Evolutionary conservation across 257 asterid species (phyloP), one percentile per base, ranked within the genome.

Genomic region (Mitragyna speciosa): DNA sequence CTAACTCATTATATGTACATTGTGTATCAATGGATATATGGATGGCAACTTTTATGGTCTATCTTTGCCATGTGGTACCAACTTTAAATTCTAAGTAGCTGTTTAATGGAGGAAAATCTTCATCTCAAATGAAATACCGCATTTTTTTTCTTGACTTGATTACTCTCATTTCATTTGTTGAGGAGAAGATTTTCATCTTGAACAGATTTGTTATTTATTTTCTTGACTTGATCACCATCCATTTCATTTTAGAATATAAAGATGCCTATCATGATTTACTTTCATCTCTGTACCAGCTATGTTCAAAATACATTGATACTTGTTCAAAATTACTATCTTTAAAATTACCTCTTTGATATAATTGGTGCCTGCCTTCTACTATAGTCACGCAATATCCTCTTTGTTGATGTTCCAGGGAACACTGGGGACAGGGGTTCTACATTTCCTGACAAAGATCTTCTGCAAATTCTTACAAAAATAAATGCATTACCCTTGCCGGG

Each of bases 401-500:
- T 78, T 74, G n/a, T 4, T 72, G 63, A 69, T 52, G 56, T 80
- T 78, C 69, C 73, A 93, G 98, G 94, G 77, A 92, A 84, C 73
- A 69, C 76, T 5, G 89, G 84, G 83, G 89, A 84, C 69, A 86
- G 79, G 81, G 86, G 75, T 70, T 78, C 82, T 84, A 85, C 84
- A 6, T 33, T 83, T 36, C 89, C 96, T 39, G 85, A 86, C 63
- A 91, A 92, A 81, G 94, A 89, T 65, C 90, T 94, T 71, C 78
- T 88, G 30, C 96, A 92, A 71, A 87, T 91, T 72, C 89, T 94
- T 45, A 82, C 87, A 33, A 92, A 90, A 87, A 86, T 92, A 84
- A 86, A 91, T 85, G 80, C 95, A n/a, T 70, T 90, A 68, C 92
- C 97, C 56, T 84, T 91, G 78, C 91, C 93, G 15, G 87, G 83